Percentiles rank a stretch among this genome's conserved stretches.
Evolutionary conservation across 2,329 filamentous ascomycete species (phyloP).

Genomic region (Mycosphaerella sp.): DNA sequence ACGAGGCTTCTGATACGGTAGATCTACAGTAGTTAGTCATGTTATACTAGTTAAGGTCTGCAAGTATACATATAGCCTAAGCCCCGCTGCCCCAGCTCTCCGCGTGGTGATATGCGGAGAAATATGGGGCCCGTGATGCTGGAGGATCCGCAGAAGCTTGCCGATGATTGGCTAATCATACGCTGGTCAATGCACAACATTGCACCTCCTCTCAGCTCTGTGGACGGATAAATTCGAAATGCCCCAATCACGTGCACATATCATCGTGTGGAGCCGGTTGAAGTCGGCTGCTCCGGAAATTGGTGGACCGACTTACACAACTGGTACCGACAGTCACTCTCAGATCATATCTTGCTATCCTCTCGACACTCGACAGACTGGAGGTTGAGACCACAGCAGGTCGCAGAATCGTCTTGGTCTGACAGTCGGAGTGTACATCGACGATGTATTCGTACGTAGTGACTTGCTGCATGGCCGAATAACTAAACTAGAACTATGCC

Average conservation of each 20-base stretch:
- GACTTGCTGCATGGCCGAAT: neutral
- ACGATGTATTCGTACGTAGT: neutral
- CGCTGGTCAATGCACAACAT: neutral
- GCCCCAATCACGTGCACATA: conserved; percentile 20
- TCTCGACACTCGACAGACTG: neutral
- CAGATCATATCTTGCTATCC: neutral
- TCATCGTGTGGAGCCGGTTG: conserved; percentile 5
- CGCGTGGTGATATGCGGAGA: conserved; percentile 11
- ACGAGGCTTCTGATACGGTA: neutral
- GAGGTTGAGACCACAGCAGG: neutral
- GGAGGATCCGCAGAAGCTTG: conserved; percentile 2
- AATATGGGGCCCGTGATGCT: conserved; percentile 1
- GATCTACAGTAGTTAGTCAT: no score
- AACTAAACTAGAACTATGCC: no score
- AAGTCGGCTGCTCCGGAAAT: conserved; percentile 4
- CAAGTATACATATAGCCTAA: no score
- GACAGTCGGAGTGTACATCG: neutral
- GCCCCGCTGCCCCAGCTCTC: neutral
- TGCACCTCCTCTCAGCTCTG: neutral
- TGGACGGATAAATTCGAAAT: conserved; percentile 15
- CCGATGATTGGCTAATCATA: conserved; percentile 14
- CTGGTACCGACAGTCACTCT: no score
- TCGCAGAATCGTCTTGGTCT: neutral
- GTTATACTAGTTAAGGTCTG: no score
- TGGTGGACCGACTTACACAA: neutral